Conservation (phyloP, 106 monocot genomes). For the Allium fistulosum region DNA sequence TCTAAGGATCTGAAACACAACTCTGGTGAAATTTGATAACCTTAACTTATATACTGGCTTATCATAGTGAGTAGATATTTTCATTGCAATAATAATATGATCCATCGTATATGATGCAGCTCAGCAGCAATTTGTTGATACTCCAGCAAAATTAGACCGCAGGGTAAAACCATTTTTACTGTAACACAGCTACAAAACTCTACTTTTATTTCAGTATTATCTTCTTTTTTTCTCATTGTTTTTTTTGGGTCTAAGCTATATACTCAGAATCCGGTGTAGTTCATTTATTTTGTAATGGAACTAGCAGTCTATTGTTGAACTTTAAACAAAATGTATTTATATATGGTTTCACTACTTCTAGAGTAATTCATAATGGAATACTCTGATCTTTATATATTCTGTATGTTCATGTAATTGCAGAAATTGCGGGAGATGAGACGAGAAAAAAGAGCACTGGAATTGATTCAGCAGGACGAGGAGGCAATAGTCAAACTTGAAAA, state of each 20-base stretch:
- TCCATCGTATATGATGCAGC: conserved; percentile 17
- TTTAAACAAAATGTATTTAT: no score
- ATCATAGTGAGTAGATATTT: background rate
- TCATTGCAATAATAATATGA: background rate
- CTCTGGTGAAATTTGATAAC: conserved; percentile 24
- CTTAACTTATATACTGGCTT: background rate
- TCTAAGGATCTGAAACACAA: conserved; percentile 21
- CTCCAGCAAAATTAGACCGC: conserved; percentile 48
- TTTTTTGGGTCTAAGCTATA: background rate
- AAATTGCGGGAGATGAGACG: conserved; percentile 53
- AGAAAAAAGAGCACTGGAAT: conserved; percentile 40
- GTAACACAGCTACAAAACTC: background rate
- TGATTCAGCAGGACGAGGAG: conserved; percentile 52
- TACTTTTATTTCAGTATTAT: background rate
- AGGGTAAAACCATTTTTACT: conserved; percentile 29
- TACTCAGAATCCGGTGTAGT: background rate
- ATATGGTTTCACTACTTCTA: background rate
- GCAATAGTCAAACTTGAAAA: conserved; percentile 64
- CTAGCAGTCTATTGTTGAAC: background rate
- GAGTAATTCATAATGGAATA: conserved; percentile 1
- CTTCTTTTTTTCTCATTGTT: background rate
- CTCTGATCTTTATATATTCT: no score
- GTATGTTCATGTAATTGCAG: conserved; percentile 11
- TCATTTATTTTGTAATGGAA: background rate
- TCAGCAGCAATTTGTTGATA: conserved; percentile 31